A percentile compares a stretch with the other conserved stretches of the same genome.
These are phyloP conservation scores for Penicillium verrucosum DNA, from an alignment of 2,329 filamentous ascomycete genomes.

Conservation along the genomic window DNA sequence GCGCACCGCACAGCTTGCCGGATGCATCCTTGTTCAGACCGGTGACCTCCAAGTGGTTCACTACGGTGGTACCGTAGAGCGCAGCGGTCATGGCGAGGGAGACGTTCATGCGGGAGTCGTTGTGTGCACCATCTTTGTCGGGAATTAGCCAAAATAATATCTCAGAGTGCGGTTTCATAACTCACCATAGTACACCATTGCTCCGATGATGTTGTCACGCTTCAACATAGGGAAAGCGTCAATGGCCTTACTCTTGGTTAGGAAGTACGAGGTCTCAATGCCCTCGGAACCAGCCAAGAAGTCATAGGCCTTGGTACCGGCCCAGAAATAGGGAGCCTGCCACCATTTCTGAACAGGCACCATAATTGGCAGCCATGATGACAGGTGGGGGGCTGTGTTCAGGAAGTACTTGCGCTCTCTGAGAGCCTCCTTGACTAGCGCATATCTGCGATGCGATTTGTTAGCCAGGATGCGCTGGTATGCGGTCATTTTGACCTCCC, in stretches of 20 bases:
- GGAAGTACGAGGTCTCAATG: conserved; percentile 84
- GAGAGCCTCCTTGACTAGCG: conserved; percentile 75
- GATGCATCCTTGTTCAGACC: conserved; percentile 69
- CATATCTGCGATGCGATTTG: conserved; percentile 43
- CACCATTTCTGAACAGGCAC: conserved; percentile 79
- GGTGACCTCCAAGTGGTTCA: conserved; percentile 81
- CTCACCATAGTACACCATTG: conserved; percentile 77
- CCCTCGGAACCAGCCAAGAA: conserved; percentile 80
- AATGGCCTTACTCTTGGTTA: conserved; percentile 80
- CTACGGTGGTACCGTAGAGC: conserved; percentile 77
- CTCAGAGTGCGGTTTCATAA: neutral
- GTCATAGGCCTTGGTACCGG: conserved; percentile 75
- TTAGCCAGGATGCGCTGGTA: conserved; percentile 3
- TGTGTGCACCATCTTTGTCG: conserved; percentile 73
- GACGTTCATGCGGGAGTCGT: conserved; percentile 90
- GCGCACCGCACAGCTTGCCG: conserved; percentile 71
- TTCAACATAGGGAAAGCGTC: conserved; percentile 88
- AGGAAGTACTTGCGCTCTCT: conserved; percentile 80
- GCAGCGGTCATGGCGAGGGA: conserved; percentile 84
- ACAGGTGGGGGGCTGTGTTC: conserved; percentile 78
- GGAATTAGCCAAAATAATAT: neutral
- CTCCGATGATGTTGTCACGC: conserved; percentile 72
- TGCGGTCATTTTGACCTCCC: neutral
- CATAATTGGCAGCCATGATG: conserved; percentile 77
- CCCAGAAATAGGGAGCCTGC: conserved; percentile 73